Conservation (phyloP, 805 yeast species). For the Metschnikowia gruessii region DNA sequence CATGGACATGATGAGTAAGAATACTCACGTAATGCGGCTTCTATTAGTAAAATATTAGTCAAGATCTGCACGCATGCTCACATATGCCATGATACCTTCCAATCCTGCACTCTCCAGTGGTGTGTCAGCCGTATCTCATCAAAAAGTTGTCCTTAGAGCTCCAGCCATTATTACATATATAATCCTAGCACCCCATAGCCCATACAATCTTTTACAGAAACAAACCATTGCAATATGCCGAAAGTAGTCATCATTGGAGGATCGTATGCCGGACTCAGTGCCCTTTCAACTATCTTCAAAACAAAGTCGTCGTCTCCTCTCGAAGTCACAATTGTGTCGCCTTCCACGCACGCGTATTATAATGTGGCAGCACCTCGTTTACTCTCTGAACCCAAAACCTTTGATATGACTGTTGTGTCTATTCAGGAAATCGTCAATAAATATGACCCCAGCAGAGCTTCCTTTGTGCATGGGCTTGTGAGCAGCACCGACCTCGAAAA, state of each 20-base stretch:
- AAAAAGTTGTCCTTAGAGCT: too few species aligned
- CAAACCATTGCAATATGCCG: conserved; percentile 7
- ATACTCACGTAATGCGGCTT: too few species aligned
- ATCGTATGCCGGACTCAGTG: conserved; percentile 33
- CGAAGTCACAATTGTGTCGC: conserved; percentile 26
- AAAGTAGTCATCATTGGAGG: conserved; percentile 36
- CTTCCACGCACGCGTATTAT: conserved; percentile 24
- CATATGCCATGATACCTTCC: too few species aligned
- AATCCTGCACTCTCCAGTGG: too few species aligned
- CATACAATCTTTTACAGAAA: too few species aligned
- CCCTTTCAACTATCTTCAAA: conserved; percentile 23
- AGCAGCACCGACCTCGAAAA: conserved; percentile 1
- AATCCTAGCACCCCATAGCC: too few species aligned
- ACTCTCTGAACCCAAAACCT: conserved; percentile 24
- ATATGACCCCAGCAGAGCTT: conserved; percentile 16
- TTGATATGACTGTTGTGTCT: conserved; percentile 19
- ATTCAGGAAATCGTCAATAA: conserved; percentile 21
- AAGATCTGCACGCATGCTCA: too few species aligned
- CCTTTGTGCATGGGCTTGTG: conserved; percentile 27
- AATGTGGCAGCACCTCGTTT: conserved; percentile 33
- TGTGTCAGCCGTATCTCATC: too few species aligned
- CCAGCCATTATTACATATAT: too few species aligned
- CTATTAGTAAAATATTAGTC: too few species aligned
- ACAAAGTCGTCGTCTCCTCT: neutral
- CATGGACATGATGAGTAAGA: too few species aligned